These are phyloP conservation scores for Trametes elegans DNA, from an alignment of 768 basidiomycete species.

Conservation along the genomic window DNA sequence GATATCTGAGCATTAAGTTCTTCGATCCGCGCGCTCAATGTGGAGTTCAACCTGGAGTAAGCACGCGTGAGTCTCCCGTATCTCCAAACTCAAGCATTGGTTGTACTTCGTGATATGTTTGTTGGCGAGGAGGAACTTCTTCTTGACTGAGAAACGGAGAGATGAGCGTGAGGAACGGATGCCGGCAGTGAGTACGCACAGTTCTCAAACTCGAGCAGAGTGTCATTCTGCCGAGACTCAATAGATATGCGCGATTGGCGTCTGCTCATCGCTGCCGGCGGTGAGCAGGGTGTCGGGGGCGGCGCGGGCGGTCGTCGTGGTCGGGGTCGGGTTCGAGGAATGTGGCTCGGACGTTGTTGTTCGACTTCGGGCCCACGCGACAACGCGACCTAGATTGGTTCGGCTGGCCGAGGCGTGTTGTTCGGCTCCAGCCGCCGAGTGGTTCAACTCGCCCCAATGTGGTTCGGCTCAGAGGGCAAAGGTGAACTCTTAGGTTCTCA, in stretches of 20 bases:
- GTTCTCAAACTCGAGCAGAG: conserved; percentile 80
- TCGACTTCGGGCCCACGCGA: conserved; percentile 16
- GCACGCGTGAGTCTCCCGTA: not conserved
- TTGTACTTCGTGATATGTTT: conserved; percentile 85
- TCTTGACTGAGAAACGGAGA: conserved; percentile 62
- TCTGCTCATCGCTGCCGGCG: conserved; percentile 35
- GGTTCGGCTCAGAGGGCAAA: no score
- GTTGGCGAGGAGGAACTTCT: conserved; percentile 87
- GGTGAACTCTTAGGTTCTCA: no score
- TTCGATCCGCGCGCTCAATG: conserved; percentile 79
- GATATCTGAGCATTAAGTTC: conserved; percentile 83
- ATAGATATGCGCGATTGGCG: conserved; percentile 46
- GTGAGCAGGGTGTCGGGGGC: conserved; percentile 13
- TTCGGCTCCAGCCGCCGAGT: not conserved
- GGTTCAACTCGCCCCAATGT: conserved; percentile 7
- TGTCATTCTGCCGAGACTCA: conserved; percentile 70
- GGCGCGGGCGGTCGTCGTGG: conserved; percentile 8
- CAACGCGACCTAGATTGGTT: conserved; percentile 1
- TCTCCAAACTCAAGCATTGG: not conserved
- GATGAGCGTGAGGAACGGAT: conserved; percentile 18
- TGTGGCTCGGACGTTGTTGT: conserved; percentile 20
- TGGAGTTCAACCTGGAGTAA: conserved; percentile 70
- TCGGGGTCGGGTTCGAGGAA: conserved; percentile 8
- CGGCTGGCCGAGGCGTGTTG: not conserved
- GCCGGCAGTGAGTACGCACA: conserved; percentile 48